Evolutionary conservation across 2,329 filamentous ascomycete species (phyloP), one percentile per base, ranked within the genome.

Genomic region (Thielaviopsis cerberus): DNA sequence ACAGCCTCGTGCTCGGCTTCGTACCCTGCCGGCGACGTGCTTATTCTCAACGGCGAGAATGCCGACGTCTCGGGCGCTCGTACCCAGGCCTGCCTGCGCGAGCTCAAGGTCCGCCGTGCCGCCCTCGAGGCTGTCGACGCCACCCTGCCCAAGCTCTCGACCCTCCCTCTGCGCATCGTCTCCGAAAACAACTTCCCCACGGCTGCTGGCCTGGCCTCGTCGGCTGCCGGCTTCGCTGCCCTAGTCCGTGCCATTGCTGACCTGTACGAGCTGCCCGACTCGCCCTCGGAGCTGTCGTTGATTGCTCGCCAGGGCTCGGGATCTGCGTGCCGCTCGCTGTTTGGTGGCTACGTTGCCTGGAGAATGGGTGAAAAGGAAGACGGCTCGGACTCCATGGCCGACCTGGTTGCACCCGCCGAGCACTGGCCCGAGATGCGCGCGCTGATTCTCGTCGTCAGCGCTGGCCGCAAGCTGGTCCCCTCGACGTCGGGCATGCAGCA

Each of bases 151-250:
- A 88, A 86, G 70, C 81, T 98, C 59, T 86, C 88, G 11, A 69
- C 76, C 55, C 76, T 86, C 66, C 82, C 86, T 34, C 81, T 98
- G 62, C 86, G 84, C 65, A 84, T 98, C 63, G 89, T 96, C 59
- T 92, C 87, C 59, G 86, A 92, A 74, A 98, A 98, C 79, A 98
- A 98, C 78, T 98, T 98, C 78, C 92, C 92, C 62, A 98, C 92
- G 1, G 92, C 92, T 25, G 92, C 92, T 4, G 92, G 92, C 6
- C 82, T 98, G 17, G 83, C 83, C 3, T 84, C 80, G 20, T 86
- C 82, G 0, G 83, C 82, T 1, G 82, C 82, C 1, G 82, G 82
- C 4, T 85, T 85, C 62, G 82, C 82, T 2, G 82, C 82, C 22
- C 73, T 85, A 5, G 82, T 97, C 22, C 81, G 89, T 60, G 90